Conservation (phyloP, 106 monocot species). For the Hemerocallis citrina region DNA sequence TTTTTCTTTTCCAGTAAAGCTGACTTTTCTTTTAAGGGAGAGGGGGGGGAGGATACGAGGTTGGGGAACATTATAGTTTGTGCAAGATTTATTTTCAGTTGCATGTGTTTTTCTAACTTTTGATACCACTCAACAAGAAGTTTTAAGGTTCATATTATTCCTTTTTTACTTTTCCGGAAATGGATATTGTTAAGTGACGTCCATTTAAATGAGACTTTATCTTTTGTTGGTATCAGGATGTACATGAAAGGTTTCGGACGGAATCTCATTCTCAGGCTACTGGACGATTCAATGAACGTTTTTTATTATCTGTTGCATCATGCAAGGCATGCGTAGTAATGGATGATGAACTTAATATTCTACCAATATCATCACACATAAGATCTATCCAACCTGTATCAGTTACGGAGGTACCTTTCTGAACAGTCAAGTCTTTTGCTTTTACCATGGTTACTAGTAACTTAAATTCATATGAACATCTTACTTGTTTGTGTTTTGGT, state of each 20-base stretch:
- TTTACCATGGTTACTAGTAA: background rate
- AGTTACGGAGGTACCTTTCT: constrained; percentile 44
- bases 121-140: background rate
- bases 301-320: constrained; percentile 84
- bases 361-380: constrained; percentile 87
- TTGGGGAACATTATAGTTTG: background rate
- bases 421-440: background rate
- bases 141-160: background rate
- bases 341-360: constrained; percentile 90
- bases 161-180: background rate
- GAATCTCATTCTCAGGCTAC: constrained; percentile 74
- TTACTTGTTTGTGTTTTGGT: background rate
- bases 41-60: no score
- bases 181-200: constrained; percentile 22
- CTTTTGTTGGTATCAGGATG: constrained; percentile 52
- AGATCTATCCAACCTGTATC: constrained; percentile 51
- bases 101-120: background rate
- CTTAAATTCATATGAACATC: background rate
- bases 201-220: constrained; percentile 1
- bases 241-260: constrained; percentile 94
- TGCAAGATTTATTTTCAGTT: background rate
- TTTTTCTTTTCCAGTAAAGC: no score
- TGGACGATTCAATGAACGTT: constrained; percentile 85
- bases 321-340: constrained; percentile 94
- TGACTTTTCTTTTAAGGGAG: no score